phyloP scores from a whole-genome alignment of 371 early-diverging fungal genomes.

The Parasitella parasitica region DNA sequence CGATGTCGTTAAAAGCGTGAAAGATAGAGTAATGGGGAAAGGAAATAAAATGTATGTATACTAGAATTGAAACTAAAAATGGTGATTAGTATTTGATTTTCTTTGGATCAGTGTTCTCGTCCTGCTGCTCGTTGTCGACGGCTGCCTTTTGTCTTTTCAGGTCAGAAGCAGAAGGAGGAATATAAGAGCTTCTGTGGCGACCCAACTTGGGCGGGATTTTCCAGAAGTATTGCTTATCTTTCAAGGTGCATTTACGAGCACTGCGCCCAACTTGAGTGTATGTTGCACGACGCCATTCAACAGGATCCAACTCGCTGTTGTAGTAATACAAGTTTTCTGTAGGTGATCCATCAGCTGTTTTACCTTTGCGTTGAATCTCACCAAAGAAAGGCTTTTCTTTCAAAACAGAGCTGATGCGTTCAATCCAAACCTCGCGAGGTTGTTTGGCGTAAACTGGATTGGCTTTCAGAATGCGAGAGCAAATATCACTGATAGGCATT shows the following conservation, averaged over 20 bases:
- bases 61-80: neutral
- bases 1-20: neutral
- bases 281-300: constrained; percentile 52
- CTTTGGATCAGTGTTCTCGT: constrained; percentile 16
- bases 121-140: neutral
- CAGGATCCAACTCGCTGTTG: constrained; percentile 58
- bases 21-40: neutral
- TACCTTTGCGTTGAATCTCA: constrained; percentile 64
- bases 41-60: constrained; percentile 3
- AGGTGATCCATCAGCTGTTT: constrained; percentile 65
- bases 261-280: constrained; percentile 60
- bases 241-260: constrained; percentile 65
- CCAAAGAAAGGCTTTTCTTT: constrained; percentile 51
- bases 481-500: constrained; percentile 52
- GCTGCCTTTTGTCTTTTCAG: constrained; percentile 7
- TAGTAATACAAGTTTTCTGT: constrained; percentile 64
- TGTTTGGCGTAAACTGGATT: constrained; percentile 37
- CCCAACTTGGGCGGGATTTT: constrained; percentile 66
- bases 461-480: constrained; percentile 44
- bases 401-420: constrained; percentile 35
- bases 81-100: constrained; percentile 10
- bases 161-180: constrained; percentile 44
- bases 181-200: constrained; percentile 47
- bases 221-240: constrained; percentile 70
- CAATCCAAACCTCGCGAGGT: constrained; percentile 36